Evolutionary conservation across 305 asterid genomes (phyloP).

Genomic region (Solanum chacoense): DNA sequence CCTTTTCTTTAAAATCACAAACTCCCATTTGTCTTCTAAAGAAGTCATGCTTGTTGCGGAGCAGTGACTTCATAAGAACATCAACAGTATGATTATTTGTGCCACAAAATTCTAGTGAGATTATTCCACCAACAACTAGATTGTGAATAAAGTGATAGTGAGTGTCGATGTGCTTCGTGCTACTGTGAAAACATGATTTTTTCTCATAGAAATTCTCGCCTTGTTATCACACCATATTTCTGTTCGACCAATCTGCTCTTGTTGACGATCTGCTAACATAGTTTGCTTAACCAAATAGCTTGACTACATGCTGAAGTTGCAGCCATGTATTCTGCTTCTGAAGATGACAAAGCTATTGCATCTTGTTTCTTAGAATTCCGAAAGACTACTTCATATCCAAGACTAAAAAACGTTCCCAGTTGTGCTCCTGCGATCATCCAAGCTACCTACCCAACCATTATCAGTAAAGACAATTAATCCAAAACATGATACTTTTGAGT

Average conservation of each 20-base stretch:
- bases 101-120: background rate
- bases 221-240: background rate
- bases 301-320: background rate
- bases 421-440: too few species aligned
- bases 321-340: background rate
- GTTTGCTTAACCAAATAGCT: background rate
- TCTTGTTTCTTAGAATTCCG: too few species aligned
- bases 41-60: background rate
- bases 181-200: background rate
- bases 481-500: too few species aligned
- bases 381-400: too few species aligned
- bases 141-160: background rate
- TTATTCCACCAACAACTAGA: background rate
- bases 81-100: background rate
- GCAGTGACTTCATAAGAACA: background rate
- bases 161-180: background rate
- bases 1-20: background rate
- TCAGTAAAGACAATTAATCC: too few species aligned
- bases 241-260: background rate
- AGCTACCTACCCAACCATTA: too few species aligned
- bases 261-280: background rate
- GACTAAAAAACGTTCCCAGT: too few species aligned
- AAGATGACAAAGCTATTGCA: background rate
- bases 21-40: background rate
- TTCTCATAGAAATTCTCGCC: background rate